A percentile compares a stretch with the other conserved stretches of the same genome.
These are phyloP conservation scores for Mimosa bimucronata DNA, from an alignment of 306 rosid species.

Conservation along the genomic window DNA sequence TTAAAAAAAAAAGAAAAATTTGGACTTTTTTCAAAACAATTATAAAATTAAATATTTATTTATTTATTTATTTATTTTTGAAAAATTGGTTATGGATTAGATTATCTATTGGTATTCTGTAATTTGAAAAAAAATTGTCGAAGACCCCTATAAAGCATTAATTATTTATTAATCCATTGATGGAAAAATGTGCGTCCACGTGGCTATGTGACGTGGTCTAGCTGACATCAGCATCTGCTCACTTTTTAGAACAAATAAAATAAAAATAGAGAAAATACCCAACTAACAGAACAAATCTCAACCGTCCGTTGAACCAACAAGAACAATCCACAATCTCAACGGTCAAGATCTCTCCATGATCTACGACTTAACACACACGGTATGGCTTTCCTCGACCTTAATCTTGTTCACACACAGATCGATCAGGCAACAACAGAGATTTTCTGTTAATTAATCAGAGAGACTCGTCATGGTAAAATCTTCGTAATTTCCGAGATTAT, in stretches of 20 bases:
- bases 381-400: not conserved
- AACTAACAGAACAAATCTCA: not conserved
- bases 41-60: too few relatives aligned
- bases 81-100: too few relatives aligned
- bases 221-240: slow-evolving; percentile 14
- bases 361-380: not conserved
- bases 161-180: too few relatives aligned
- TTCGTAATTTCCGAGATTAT: not conserved
- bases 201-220: not conserved
- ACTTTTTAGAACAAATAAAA: not conserved
- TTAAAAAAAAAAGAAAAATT: too few relatives aligned
- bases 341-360: not conserved
- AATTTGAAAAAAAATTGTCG: too few relatives aligned
- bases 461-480: not conserved
- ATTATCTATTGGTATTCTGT: too few relatives aligned
- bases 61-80: too few relatives aligned
- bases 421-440: too few relatives aligned
- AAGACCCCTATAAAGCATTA: too few relatives aligned
- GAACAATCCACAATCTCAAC: not conserved
- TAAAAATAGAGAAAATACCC: not conserved
- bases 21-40: too few relatives aligned
- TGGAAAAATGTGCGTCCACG: not conserved
- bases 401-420: not conserved
- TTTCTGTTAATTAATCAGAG: not conserved
- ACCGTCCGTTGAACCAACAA: not conserved